These are phyloP conservation scores for Sporobolomyces phaffii DNA, from an alignment of 768 basidiomycete genomes.

Conservation along the genomic window DNA sequence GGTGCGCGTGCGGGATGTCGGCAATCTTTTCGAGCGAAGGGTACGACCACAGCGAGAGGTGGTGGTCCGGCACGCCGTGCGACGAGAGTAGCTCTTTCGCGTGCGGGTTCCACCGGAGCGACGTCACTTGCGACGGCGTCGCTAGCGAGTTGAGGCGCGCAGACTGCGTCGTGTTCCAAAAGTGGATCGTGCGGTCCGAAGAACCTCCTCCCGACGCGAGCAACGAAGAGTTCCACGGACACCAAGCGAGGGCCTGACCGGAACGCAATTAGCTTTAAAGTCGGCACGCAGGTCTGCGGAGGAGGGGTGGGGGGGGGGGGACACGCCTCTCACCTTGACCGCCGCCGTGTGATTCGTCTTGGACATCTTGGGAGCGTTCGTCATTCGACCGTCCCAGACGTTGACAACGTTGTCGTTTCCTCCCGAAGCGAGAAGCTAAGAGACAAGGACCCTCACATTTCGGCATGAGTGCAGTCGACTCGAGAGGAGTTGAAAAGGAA, in stretches of 20 bases:
- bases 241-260: slow-evolving; percentile 86
- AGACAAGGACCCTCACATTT: no score
- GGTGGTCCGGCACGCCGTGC: slow-evolving; percentile 74
- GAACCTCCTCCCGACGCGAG: slow-evolving; percentile 93
- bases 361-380: slow-evolving; percentile 70
- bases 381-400: slow-evolving; percentile 79
- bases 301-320: no score
- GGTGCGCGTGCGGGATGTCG: slow-evolving; percentile 87
- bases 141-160: slow-evolving; percentile 79
- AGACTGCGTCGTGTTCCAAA: slow-evolving; percentile 88
- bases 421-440: slow-evolving; percentile 81
- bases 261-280: no score
- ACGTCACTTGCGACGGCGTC: slow-evolving; percentile 87
- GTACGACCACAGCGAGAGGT: slow-evolving; percentile 54
- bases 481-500: neutral
- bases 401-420: slow-evolving; percentile 98
- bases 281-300: no score
- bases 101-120: slow-evolving; percentile 77
- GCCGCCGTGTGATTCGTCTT: slow-evolving; percentile 87
- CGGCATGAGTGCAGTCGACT: no score
- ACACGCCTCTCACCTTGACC: slow-evolving; percentile 44
- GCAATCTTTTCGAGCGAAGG: slow-evolving; percentile 74
- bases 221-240: slow-evolving; percentile 87
- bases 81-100: slow-evolving; percentile 85
- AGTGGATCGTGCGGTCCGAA: slow-evolving; percentile 79